Conservation (phyloP, 78 protist species). For the Dictyostelium citrinum region DNA sequence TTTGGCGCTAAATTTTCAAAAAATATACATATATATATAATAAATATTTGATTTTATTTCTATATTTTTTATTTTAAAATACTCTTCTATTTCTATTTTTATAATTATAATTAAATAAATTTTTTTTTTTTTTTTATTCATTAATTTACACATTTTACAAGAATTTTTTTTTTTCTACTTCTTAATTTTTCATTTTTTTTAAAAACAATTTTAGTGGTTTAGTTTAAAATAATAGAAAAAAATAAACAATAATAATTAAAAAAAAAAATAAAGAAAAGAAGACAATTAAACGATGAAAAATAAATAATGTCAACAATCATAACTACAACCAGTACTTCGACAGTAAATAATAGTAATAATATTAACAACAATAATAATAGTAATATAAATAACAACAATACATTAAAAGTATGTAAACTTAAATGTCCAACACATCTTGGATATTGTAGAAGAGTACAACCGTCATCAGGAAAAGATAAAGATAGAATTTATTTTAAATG, state of each 20-base stretch:
- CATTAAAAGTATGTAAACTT: neutral
- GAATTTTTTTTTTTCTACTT: neutral
- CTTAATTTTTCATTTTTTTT: too few relatives aligned
- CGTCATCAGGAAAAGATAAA: neutral
- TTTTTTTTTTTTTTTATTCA: neutral
- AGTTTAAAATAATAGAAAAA: neutral
- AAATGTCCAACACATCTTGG: neutral
- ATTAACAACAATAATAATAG: neutral
- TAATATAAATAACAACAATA: neutral
- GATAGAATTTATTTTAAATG: neutral
- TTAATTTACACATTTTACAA: neutral
- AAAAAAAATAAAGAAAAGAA: neutral
- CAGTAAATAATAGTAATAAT: neutral
- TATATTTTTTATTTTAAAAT: too few relatives aligned
- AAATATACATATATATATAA: too few relatives aligned
- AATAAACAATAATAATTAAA: neutral
- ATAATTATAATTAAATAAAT: neutral
- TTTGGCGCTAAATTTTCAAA: neutral
- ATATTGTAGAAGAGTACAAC: neutral
- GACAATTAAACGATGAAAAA: neutral
- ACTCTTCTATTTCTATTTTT: too few relatives aligned
- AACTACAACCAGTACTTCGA: neutral
- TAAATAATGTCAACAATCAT: neutral
- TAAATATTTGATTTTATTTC: too few relatives aligned
- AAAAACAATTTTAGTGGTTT: neutral